Evolutionary conservation across 495 filamentous ascomycete genomes (phyloP).

Genomic region (Pyronema omphalodes): DNA sequence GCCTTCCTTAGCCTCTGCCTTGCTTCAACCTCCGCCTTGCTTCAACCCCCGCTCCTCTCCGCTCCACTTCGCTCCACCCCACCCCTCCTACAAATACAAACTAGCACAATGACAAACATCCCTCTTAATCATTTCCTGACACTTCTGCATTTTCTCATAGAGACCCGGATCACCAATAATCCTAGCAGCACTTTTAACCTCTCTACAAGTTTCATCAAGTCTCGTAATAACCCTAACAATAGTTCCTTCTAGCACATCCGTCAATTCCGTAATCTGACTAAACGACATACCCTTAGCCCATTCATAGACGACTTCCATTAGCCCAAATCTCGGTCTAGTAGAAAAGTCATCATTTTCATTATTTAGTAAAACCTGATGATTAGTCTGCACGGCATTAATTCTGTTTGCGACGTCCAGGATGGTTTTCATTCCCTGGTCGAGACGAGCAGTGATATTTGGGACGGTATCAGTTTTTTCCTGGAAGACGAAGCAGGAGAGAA

Average conservation of each 20-base stretch:
- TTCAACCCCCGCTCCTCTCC: too few relatives aligned
- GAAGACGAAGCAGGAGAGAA: conserved; percentile 94
- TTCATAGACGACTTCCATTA: conserved; percentile 96
- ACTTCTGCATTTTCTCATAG: conserved; percentile 87
- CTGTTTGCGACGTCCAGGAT: conserved; percentile 80
- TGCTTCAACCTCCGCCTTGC: too few relatives aligned
- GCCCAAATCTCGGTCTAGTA: conserved; percentile 65
- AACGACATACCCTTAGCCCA: conserved; percentile 97
- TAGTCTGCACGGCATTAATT: conserved; percentile 69
- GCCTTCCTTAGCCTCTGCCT: too few relatives aligned
- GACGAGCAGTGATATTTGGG: conserved; percentile 63
- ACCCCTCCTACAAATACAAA: conserved; percentile 42
- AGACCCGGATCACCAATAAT: conserved; percentile 90
- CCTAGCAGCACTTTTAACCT: conserved; percentile 91
- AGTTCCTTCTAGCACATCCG: conserved; percentile 89
- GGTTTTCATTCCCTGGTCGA: conserved; percentile 67
- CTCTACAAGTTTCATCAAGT: conserved; percentile 86
- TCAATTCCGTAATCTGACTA: conserved; percentile 91
- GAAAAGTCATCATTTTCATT: conserved; percentile 82
- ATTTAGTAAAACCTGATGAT: conserved; percentile 77
- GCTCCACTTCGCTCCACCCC: too few relatives aligned
- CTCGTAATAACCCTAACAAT: conserved; percentile 86
- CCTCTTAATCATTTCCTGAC: conserved; percentile 91
- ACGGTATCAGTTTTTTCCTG: conserved; percentile 82
- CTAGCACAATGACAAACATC: conserved; percentile 84